A percentile compares a stretch with the other conserved stretches of the same genome.
Evolutionary conservation across 2,329 filamentous ascomycete species (phyloP).

Genomic region (Cyclaneusma minus): DNA sequence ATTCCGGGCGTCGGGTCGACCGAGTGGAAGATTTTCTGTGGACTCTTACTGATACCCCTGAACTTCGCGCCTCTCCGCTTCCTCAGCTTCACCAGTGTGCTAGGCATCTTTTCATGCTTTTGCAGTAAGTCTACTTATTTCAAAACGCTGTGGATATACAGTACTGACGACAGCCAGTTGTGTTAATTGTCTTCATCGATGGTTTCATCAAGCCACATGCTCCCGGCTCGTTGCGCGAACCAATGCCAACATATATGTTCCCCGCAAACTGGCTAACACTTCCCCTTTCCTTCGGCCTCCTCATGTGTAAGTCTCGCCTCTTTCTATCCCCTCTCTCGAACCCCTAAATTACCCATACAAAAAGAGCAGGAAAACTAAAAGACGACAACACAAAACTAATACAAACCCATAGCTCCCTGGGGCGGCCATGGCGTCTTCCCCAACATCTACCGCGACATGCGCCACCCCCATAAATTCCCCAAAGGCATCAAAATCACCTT

Average conservation of each 20-base stretch:
- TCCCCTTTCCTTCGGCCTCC: slow-evolving; percentile 74
- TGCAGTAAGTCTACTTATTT: slow-evolving; percentile 47
- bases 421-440: slow-evolving; percentile 66
- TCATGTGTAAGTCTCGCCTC: slow-evolving; percentile 46
- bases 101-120: slow-evolving; percentile 84
- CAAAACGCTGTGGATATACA: not conserved
- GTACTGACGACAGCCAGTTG: slow-evolving; percentile 39
- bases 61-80: slow-evolving; percentile 73
- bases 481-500: slow-evolving; percentile 67
- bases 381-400: slow-evolving; percentile 3
- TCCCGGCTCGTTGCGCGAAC: slow-evolving; percentile 72
- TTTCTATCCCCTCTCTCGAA: not conserved
- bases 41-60: slow-evolving; percentile 61
- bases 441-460: slow-evolving; percentile 67
- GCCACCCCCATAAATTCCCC: slow-evolving; percentile 55
- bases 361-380: not conserved
- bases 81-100: slow-evolving; percentile 77
- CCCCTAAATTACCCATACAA: not conserved
- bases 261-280: slow-evolving; percentile 77
- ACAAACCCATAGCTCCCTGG: slow-evolving; percentile 35
- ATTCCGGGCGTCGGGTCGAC: slow-evolving; percentile 54
- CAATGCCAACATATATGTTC: slow-evolving; percentile 66
- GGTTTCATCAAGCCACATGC: slow-evolving; percentile 67
- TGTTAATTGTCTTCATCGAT: slow-evolving; percentile 69
- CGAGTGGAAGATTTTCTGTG: slow-evolving; percentile 76